Evolutionary conservation across 768 basidiomycete genomes (phyloP).

Genomic region (Pleurotus tuber-regium): DNA sequence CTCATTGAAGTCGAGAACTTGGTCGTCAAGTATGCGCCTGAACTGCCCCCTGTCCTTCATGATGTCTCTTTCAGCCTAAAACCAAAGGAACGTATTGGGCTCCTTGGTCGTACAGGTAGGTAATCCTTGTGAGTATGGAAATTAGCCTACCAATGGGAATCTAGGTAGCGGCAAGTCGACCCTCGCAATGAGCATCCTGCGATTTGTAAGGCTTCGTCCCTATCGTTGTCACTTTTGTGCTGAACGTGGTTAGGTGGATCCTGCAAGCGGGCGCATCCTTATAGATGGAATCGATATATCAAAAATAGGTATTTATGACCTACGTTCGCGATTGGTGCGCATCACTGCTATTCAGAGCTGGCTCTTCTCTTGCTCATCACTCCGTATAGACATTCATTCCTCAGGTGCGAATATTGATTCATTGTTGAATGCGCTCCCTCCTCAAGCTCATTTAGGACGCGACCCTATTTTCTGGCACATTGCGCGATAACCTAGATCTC

Average conservation of each 20-base stretch:
- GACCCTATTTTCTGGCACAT: conserved; percentile 76
- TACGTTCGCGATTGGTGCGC: conserved; percentile 71
- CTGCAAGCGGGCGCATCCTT: conserved; percentile 67
- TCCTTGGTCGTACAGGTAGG: conserved; percentile 75
- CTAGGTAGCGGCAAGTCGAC: conserved; percentile 79
- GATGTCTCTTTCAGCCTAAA: conserved; percentile 71
- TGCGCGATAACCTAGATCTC: conserved; percentile 74
- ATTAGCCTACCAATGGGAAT: neutral
- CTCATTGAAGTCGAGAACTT: conserved; percentile 74
- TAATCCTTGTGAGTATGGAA: neutral
- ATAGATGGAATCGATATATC: conserved; percentile 90
- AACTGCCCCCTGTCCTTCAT: conserved; percentile 78
- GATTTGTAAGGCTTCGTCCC: conserved; percentile 57
- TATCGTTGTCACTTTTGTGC: neutral
- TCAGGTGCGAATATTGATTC: too few species aligned
- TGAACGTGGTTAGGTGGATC: conserved; percentile 55
- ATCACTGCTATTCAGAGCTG: neutral
- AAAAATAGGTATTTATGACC: conserved; percentile 78
- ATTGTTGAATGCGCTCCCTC: neutral
- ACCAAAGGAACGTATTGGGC: conserved; percentile 71
- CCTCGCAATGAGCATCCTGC: conserved; percentile 80
- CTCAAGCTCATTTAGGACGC: conserved; percentile 43
- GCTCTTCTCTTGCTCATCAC: neutral
- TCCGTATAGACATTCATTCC: conserved; percentile 70
- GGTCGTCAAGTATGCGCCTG: conserved; percentile 79